These are phyloP conservation scores for Lobosporangium transversale DNA, from an alignment of 192 early-diverging fungal species.

Conservation along the genomic window DNA sequence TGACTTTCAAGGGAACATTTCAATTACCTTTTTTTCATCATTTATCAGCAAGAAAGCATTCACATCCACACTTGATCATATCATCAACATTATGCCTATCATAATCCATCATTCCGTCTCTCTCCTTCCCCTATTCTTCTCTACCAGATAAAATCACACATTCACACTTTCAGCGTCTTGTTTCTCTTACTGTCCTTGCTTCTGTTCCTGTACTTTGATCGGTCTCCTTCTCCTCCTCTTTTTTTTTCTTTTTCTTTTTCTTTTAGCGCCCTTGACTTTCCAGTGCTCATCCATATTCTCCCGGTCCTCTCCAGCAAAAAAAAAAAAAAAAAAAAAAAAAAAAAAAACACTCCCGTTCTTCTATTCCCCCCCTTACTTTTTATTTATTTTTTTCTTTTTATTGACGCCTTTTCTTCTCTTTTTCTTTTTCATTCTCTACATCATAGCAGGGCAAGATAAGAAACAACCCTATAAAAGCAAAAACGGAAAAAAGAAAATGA, in stretches of 20 bases:
- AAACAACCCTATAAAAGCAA: no score
- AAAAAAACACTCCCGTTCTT: no score
- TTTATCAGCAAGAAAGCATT: background rate
- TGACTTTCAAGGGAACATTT: background rate
- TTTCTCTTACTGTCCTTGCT: background rate
- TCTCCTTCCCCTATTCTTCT: background rate
- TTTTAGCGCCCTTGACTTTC: background rate
- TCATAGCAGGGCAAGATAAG: background rate
- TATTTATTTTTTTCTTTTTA: no score
- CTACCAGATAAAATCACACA: background rate
- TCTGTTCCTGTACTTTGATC: no score
- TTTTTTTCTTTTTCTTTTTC: conserved; percentile 1
- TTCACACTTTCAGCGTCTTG: background rate
- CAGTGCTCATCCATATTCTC: background rate
- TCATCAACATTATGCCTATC: background rate
- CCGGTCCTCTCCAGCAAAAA: no score
- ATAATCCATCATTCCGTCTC: conserved; percentile 3
- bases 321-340: background rate
- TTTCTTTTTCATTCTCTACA: no score
- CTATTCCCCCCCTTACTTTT: background rate
- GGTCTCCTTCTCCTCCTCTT: no score
- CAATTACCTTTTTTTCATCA: background rate
- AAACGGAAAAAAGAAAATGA: conserved; percentile 12
- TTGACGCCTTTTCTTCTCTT: no score
- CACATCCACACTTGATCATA: background rate